These are phyloP conservation scores for Syzygium oleosum DNA, from an alignment of 345 rosid species.

Conservation along the genomic window DNA sequence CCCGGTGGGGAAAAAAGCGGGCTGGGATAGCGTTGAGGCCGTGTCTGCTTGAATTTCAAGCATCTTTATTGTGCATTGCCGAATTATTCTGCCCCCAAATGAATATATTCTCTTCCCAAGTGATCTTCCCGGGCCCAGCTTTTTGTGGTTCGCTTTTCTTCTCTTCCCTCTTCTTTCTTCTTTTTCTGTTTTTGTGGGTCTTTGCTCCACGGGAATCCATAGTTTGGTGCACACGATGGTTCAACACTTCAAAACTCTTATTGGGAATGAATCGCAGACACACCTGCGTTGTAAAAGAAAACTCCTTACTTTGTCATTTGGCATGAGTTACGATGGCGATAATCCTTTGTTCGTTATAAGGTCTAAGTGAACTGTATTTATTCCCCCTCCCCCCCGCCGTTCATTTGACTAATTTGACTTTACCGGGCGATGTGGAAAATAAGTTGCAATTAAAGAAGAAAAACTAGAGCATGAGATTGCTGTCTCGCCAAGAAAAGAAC, in stretches of 20 bases:
- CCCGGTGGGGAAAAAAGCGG: conserved; percentile 13
- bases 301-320: neutral
- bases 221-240: neutral
- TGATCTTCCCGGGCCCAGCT: conserved; percentile 1
- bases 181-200: neutral
- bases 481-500: neutral
- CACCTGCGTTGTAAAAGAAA: neutral
- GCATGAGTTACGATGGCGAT: neutral
- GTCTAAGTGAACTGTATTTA: neutral
- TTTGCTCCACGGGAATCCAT: neutral
- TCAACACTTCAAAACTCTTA: neutral
- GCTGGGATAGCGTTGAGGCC: conserved; percentile 49
- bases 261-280: neutral
- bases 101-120: conserved; percentile 67
- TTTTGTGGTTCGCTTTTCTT: neutral
- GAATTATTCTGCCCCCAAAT: conserved; percentile 57
- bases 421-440: neutral
- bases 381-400: neutral
- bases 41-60: conserved; percentile 85
- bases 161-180: neutral
- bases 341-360: neutral
- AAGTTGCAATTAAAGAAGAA: neutral
- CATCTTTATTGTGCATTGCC: conserved; percentile 52
- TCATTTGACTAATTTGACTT: neutral
- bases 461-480: neutral